phyloP scores from a whole-genome alignment of 108 stramenopile species.

The Pseudonitzschia multiseries region DNA sequence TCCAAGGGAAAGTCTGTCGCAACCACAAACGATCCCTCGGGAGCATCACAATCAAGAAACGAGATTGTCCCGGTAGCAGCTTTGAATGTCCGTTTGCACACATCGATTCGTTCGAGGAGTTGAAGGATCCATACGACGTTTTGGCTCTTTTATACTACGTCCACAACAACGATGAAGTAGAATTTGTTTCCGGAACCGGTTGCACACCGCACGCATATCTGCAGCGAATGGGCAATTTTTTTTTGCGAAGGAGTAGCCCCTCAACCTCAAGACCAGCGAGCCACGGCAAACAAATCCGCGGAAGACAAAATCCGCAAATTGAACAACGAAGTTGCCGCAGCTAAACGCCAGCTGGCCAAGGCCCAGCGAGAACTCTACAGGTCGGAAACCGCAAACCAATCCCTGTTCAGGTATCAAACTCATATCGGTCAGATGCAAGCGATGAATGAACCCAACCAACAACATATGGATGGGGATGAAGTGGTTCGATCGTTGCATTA shows the following conservation, averaged over 20 bases:
- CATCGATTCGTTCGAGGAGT: constrained; percentile 2
- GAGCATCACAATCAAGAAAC: neutral
- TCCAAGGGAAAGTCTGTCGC: neutral
- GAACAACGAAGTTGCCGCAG: constrained; percentile 22
- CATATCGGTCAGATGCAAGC: neutral
- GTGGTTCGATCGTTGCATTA: neutral
- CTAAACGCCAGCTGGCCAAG: constrained; percentile 49
- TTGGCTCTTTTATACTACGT: constrained; percentile 8
- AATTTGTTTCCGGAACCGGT: constrained; percentile 7
- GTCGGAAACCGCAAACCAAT: constrained; percentile 2
- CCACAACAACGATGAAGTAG: constrained; percentile 9
- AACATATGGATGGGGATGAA: neutral
- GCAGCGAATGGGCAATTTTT: neutral
- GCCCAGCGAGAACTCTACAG: constrained; percentile 19
- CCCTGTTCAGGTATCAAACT: neutral
- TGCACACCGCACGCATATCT: constrained; percentile 11
- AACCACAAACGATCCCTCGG: neutral
- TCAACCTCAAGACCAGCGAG: neutral
- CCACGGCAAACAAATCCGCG: neutral
- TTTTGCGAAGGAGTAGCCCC: neutral
- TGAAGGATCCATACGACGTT: neutral
- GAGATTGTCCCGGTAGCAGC: neutral
- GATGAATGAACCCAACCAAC: neutral
- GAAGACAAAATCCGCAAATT: neutral
- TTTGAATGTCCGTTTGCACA: neutral